Percentiles rank a stretch among this genome's conserved stretches.
Conservation (phyloP, 768 basidiomycete species). For the Lactarius sanguifluus region DNA sequence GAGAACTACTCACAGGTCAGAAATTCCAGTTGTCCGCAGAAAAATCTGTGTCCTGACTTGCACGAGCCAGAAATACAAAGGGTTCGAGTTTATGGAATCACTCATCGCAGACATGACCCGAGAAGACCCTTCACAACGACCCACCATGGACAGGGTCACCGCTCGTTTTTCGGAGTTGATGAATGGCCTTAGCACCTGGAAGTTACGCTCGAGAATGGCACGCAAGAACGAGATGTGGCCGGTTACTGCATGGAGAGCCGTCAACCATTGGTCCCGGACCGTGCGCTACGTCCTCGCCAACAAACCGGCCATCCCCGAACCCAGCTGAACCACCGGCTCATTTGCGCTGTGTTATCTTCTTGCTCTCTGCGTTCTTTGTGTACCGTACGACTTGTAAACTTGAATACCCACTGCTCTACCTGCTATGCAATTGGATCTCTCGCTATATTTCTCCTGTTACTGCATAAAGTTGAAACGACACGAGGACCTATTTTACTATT, state of each 20-base stretch:
- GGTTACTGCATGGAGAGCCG: conserved; percentile 3
- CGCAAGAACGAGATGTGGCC: conserved; percentile 20
- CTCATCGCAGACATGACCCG: conserved; percentile 39
- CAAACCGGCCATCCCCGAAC: conserved; percentile 23
- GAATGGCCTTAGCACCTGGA: conserved; percentile 11
- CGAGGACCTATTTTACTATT: not conserved
- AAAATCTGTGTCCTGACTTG: conserved; percentile 1
- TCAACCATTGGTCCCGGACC: conserved; percentile 16
- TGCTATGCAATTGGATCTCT: conserved; percentile 1
- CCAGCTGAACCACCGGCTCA: not conserved
- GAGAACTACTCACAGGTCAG: conserved; percentile 23
- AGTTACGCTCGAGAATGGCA: conserved; percentile 21
- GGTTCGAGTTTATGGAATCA: conserved; percentile 17
- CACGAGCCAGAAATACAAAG: conserved; percentile 16
- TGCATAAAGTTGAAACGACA: not conserved
- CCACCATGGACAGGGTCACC: conserved; percentile 27
- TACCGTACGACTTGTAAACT: not conserved
- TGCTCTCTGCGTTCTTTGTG: not conserved
- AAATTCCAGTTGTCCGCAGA: not conserved
- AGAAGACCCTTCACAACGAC: conserved; percentile 38
- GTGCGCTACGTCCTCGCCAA: conserved; percentile 7
- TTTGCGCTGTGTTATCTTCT: not conserved
- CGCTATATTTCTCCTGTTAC: not conserved
- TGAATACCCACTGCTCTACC: not conserved
- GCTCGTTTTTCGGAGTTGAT: conserved; percentile 11